Conservation (phyloP, 306 rosid species). For the Cucumis sativus region DNA sequence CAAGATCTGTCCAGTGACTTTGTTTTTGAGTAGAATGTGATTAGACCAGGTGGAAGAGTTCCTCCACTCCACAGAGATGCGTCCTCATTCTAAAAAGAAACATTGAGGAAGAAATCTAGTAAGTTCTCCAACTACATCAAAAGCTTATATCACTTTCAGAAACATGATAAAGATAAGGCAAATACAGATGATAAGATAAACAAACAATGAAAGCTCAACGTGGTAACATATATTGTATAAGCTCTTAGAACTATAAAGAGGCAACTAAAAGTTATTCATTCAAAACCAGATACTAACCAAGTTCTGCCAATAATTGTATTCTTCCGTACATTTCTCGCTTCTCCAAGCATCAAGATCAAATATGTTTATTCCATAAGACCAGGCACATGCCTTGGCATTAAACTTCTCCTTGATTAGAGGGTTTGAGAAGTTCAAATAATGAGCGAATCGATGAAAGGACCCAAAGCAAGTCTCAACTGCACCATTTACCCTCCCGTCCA, state of each 20-base stretch:
- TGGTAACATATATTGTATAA: neutral
- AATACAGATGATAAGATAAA: neutral
- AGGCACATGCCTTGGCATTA: constrained; percentile 88
- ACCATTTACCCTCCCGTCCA: constrained; percentile 93
- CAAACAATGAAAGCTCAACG: neutral
- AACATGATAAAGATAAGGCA: neutral
- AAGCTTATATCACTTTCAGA: neutral
- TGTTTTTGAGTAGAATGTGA: constrained; percentile 79
- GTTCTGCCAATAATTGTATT: constrained; percentile 89
- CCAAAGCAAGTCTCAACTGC: constrained; percentile 98
- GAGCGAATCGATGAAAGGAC: constrained; percentile 75
- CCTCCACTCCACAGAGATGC: constrained; percentile 56
- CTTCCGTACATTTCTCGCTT: constrained; percentile 69
- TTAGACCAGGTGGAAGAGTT: constrained; percentile 67
- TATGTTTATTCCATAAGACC: constrained; percentile 91
- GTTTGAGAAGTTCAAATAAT: constrained; percentile 78
- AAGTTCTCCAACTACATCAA: neutral
- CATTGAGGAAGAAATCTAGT: neutral
- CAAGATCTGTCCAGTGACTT: constrained; percentile 94
- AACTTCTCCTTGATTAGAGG: constrained; percentile 62
- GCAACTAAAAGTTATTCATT: neutral
- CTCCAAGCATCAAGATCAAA: constrained; percentile 98
- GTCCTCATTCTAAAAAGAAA: constrained; percentile 56
- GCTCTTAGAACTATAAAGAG: neutral
- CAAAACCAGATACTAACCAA: constrained; percentile 35